Evolutionary conservation across 257 asterid genomes (phyloP).

Genomic region (Nicotiana attenuata): DNA sequence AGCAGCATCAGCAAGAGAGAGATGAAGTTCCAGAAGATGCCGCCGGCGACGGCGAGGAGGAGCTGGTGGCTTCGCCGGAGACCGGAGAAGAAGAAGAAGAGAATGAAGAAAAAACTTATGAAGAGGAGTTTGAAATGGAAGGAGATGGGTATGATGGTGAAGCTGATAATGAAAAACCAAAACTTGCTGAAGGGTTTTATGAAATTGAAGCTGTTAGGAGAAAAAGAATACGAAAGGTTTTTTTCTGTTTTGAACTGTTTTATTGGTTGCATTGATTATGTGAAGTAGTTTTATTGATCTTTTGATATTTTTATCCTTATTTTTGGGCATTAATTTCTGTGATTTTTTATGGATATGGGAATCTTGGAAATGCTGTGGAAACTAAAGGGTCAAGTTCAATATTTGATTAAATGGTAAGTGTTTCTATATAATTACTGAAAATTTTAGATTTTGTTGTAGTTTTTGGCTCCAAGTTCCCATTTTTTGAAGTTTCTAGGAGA

Average conservation of each 20-base stretch:
- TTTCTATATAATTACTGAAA: background rate
- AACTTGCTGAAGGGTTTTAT: slow-evolving; percentile 37
- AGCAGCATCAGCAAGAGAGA: background rate
- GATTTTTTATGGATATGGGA: slow-evolving; percentile 19
- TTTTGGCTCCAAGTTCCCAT: slow-evolving; percentile 3
- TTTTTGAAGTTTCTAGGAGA: background rate
- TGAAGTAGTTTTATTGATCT: background rate
- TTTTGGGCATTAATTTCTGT: slow-evolving; percentile 21
- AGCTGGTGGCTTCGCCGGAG: background rate
- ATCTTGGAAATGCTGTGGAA: slow-evolving; percentile 36
- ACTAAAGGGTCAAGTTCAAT: slow-evolving; percentile 75
- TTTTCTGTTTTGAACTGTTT: slow-evolving; percentile 15
- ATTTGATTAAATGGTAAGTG: slow-evolving; percentile 77
- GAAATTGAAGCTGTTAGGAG: slow-evolving; percentile 33
- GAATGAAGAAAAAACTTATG: background rate
- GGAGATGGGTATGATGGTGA: slow-evolving; percentile 12
- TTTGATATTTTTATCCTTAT: background rate
- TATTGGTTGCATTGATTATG: background rate
- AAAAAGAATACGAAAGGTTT: slow-evolving; percentile 31
- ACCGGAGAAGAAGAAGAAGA: slow-evolving; percentile 16
- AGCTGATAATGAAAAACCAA: slow-evolving; percentile 15
- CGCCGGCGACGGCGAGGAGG: slow-evolving; percentile 3
- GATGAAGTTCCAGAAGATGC: background rate
- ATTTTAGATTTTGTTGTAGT: background rate
- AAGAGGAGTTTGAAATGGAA: background rate